phyloP scores from a whole-genome alignment of 2,329 filamentous ascomycete species.

The Penicillium sp. region DNA sequence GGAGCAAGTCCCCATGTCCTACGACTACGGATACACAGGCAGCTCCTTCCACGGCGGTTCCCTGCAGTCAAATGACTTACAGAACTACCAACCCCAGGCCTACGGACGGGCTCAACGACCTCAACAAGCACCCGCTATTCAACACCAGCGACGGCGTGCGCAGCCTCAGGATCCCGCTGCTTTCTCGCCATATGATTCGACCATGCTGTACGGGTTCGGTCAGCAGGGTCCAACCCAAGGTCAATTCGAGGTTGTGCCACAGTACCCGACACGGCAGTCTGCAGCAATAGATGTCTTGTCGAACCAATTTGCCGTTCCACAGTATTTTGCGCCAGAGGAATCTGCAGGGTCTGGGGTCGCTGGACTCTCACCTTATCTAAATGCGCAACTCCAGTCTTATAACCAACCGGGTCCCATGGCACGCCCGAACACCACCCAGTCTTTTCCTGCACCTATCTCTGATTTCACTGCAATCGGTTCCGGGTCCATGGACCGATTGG shows the following conservation, averaged over 20 bases:
- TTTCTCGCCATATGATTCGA: constrained; percentile 51
- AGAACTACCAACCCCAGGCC: constrained; percentile 59
- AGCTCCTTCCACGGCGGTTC: constrained; percentile 50
- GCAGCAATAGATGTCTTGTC: constrained; percentile 74
- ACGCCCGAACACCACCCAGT: constrained; percentile 50
- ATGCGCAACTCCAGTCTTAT: constrained; percentile 61
- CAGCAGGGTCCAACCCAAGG: constrained; percentile 60
- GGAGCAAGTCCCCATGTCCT: constrained; percentile 36
- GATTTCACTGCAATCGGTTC: constrained; percentile 43
- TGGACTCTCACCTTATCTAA: constrained; percentile 61
- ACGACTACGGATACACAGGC: constrained; percentile 56
- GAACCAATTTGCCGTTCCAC: constrained; percentile 65
- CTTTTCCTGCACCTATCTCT: constrained; percentile 54
- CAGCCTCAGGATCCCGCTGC: constrained; percentile 27
- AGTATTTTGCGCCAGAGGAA: constrained; percentile 70
- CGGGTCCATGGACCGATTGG: constrained; percentile 34
- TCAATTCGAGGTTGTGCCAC: constrained; percentile 70
- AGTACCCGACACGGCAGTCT: constrained; percentile 73
- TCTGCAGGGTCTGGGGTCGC: constrained; percentile 60
- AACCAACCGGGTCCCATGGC: constrained; percentile 59
- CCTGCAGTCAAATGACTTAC: constrained; percentile 53
- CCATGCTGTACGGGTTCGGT: constrained; percentile 77
- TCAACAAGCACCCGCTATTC: constrained; percentile 36
- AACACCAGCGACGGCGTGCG: constrained; percentile 50
- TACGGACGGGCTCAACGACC: constrained; percentile 52